Base-by-base conservation (phyloP, 805 yeast species). In the Komagataella pseudopastoris region DNA sequence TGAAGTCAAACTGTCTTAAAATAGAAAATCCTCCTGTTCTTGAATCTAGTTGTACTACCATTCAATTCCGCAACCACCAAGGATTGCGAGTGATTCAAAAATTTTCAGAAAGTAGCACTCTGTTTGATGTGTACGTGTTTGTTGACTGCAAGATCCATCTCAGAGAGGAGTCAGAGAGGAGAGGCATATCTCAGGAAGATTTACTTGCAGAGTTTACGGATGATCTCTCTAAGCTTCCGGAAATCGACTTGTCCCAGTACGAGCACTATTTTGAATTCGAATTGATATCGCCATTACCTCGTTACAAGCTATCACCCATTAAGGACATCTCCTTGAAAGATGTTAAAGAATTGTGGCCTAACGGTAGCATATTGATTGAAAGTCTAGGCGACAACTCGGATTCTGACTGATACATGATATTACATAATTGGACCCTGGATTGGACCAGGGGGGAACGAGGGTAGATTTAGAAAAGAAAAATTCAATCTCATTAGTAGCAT, bases 51-150 rank as follows among this genome's bases (percentile, higher is more conserved):
- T 64, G 56, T 48, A 64, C 74, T 6, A 68, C 68, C 0, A 70
- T 82, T 18, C 81, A 83, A 50, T 66, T 82, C 55, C 74, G 80
- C 59, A 64, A 76, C 43, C 80, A 84, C 6, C 60, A 70, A 43
- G 86, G 87, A 2, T 68, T 69, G 49, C 62, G 81, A 51, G 59
- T 73, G 6, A 67, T 79, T 2, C 72, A 75, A 39, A 71, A 67
- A 44, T 72, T 82, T 51, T 56, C 58, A 46, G 64, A 68, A 36
- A 53, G 62, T 1, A 66, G 71, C n/a, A 58, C 75, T 0, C 55
- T 76, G 22, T 62, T 60, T 45, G 81, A 80, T 47, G 58, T 82
- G 2, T 80, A 80, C 58, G 58, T 75, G 49, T 77, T 67, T 56
- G 72, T 80, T 45, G 80, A 76, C 52, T 57, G 75, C 8, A 65